Percentiles rank a stretch among this genome's conserved stretches.
phyloP scores from a whole-genome alignment of 192 early-diverging fungal genomes.

The Mortierella hygrophila region DNA sequence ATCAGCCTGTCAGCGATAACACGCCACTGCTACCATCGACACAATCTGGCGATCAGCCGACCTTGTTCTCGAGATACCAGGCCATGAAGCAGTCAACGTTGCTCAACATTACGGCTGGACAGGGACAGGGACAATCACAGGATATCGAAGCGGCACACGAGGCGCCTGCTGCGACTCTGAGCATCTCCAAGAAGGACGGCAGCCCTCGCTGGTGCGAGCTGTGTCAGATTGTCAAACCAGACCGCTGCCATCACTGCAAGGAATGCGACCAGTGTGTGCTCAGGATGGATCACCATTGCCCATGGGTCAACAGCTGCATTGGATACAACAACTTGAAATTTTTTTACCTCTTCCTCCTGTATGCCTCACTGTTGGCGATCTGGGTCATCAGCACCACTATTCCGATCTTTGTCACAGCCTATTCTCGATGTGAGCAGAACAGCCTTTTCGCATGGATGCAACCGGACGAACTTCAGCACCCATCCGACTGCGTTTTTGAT shows the following conservation, averaged over 20 bases:
- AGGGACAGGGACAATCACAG: background rate
- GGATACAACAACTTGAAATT: slow-evolving; percentile 63
- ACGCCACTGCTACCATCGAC: slow-evolving; percentile 20
- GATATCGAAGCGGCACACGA: background rate
- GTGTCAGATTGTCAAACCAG: slow-evolving; percentile 64
- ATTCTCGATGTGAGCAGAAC: slow-evolving; percentile 18
- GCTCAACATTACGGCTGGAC: background rate
- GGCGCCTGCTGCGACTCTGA: slow-evolving; percentile 29
- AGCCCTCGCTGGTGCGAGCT: slow-evolving; percentile 41
- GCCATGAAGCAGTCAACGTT: background rate
- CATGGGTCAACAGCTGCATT: slow-evolving; percentile 67
- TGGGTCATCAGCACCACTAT: slow-evolving; percentile 56
- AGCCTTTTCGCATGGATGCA: background rate
- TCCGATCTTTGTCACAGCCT: slow-evolving; percentile 28
- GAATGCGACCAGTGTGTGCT: slow-evolving; percentile 65
- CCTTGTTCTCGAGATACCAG: slow-evolving; percentile 6
- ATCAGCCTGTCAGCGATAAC: background rate
- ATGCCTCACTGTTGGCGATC: slow-evolving; percentile 53
- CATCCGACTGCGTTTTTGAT: slow-evolving; percentile 32
- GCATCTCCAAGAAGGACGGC: slow-evolving; percentile 39
- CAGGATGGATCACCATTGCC: slow-evolving; percentile 65
- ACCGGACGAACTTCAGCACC: background rate
- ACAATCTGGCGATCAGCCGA: background rate
- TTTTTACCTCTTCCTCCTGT: slow-evolving; percentile 64
- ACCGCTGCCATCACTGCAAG: slow-evolving; percentile 67